phyloP scores from a whole-genome alignment of 2,329 filamentous ascomycete species.

The Elsinoe necatrix region DNA sequence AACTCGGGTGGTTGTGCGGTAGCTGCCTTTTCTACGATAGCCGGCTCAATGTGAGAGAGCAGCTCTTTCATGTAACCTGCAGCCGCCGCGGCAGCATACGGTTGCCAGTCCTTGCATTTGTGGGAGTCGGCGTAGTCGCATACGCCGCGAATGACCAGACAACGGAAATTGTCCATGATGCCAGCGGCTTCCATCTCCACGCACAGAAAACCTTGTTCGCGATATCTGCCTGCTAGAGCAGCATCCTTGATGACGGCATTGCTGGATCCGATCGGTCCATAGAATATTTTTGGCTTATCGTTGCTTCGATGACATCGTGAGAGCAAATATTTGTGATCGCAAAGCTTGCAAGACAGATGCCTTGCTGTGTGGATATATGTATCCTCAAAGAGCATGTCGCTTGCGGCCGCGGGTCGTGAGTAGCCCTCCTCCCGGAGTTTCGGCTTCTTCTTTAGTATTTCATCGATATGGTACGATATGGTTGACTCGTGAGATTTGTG shows the following conservation, averaged over 20 bases:
- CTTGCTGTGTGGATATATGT: neutral
- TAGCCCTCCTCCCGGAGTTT: neutral
- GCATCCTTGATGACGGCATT: constrained; percentile 15
- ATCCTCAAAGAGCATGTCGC: neutral
- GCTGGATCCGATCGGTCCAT: constrained; percentile 14
- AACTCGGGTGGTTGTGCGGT: neutral
- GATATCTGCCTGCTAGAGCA: neutral
- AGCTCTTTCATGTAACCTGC: constrained; percentile 18
- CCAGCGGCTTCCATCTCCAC: constrained; percentile 21
- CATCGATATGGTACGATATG: neutral
- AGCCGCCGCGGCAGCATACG: constrained; percentile 18
- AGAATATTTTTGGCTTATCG: neutral
- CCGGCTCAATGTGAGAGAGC: neutral
- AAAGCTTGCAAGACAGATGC: neutral
- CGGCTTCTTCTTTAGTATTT: neutral
- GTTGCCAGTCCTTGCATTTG: constrained; percentile 19
- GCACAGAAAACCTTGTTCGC: constrained; percentile 5
- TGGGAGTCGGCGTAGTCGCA: constrained; percentile 20
- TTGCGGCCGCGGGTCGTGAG: neutral
- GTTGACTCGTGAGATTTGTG: neutral
- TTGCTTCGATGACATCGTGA: neutral
- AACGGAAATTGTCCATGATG: constrained; percentile 16
- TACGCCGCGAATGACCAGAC: constrained; percentile 17
- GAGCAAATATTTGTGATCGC: neutral
- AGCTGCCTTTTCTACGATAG: neutral